Conservation (phyloP, 2,329 filamentous ascomycete genomes). For the Penicillium sp. region DNA sequence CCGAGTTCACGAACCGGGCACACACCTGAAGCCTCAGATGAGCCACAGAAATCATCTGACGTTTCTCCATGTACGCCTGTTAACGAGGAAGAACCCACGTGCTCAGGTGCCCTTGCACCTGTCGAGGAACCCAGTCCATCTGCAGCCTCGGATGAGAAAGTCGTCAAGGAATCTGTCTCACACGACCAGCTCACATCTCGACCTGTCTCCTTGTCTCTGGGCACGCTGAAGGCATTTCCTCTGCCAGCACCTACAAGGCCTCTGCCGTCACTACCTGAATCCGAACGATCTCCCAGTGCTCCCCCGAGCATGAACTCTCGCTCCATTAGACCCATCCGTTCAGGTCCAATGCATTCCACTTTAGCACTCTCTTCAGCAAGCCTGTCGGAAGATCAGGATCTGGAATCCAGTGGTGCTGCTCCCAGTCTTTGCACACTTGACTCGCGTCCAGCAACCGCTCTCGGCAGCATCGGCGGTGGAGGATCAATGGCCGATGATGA, state of each 20-base stretch:
- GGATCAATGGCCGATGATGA: constrained; percentile 11
- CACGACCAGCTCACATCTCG: constrained; percentile 15
- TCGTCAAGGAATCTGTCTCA: neutral
- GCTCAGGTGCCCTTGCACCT: constrained; percentile 3
- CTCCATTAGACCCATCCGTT: constrained; percentile 6
- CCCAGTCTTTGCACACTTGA: constrained; percentile 7
- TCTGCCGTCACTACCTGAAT: constrained; percentile 33
- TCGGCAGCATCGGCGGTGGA: constrained; percentile 8
- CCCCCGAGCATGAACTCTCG: constrained; percentile 8
- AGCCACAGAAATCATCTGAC: neutral
- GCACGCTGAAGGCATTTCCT: constrained; percentile 33
- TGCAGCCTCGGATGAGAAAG: neutral
- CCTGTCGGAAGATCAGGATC: constrained; percentile 8
- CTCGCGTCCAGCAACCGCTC: constrained; percentile 8
- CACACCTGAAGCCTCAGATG: neutral
- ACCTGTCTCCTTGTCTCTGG: constrained; percentile 25
- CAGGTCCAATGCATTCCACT: constrained; percentile 1
- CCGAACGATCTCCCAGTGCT: constrained; percentile 9
- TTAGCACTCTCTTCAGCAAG: constrained; percentile 2
- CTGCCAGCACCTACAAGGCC: constrained; percentile 36
- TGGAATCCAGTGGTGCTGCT: neutral
- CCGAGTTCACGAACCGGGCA: neutral
- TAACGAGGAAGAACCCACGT: neutral
- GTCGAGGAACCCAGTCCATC: neutral
- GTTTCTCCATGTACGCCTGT: neutral